Percentiles rank a stretch among this genome's conserved stretches.
Conservation (phyloP, 371 early-diverging fungal species). For the Sporodiniella umbellata region DNA sequence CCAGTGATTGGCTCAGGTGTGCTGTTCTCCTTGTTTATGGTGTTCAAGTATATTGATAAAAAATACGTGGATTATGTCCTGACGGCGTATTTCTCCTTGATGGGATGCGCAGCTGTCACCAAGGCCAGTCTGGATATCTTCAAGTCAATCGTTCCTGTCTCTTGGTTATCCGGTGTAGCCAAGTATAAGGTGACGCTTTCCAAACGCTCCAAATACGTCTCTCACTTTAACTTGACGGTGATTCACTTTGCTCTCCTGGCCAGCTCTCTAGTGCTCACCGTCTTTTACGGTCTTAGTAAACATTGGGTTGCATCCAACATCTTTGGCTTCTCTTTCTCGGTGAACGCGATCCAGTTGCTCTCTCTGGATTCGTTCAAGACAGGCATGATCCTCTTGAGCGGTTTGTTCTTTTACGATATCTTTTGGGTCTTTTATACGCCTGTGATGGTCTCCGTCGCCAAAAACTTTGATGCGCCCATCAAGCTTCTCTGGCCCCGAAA, state of each 20-base stretch:
- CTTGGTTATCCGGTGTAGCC: slow-evolving; percentile 51
- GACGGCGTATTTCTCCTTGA: slow-evolving; percentile 82
- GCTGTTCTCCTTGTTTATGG: slow-evolving; percentile 81
- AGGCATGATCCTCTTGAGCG: slow-evolving; percentile 88
- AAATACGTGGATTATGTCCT: slow-evolving; percentile 83
- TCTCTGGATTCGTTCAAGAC: slow-evolving; percentile 93
- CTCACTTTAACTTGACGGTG: slow-evolving; percentile 68
- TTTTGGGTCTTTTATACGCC: slow-evolving; percentile 99
- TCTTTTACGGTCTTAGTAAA: slow-evolving; percentile 79
- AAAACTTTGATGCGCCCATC: slow-evolving; percentile 95
- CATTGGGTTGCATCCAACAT: slow-evolving; percentile 92
- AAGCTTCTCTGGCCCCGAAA: slow-evolving; percentile 92
- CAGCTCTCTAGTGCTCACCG: slow-evolving; percentile 63
- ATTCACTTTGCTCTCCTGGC: slow-evolving; percentile 63
- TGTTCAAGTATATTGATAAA: slow-evolving; percentile 82
- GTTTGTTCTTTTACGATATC: slow-evolving; percentile 95
- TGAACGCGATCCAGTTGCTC: slow-evolving; percentile 84
- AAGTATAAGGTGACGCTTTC: slow-evolving; percentile 70
- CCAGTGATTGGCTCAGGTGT: slow-evolving; percentile 88
- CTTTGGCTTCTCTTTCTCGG: slow-evolving; percentile 84
- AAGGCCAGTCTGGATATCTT: slow-evolving; percentile 59
- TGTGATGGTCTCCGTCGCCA: slow-evolving; percentile 98
- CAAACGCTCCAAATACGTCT: slow-evolving; percentile 69
- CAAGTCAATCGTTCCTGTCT: slow-evolving; percentile 45
- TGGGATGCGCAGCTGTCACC: slow-evolving; percentile 78